phyloP scores from a whole-genome alignment of 1,284 basidiomycete species.

The Ceratobasidium sp. region DNA sequence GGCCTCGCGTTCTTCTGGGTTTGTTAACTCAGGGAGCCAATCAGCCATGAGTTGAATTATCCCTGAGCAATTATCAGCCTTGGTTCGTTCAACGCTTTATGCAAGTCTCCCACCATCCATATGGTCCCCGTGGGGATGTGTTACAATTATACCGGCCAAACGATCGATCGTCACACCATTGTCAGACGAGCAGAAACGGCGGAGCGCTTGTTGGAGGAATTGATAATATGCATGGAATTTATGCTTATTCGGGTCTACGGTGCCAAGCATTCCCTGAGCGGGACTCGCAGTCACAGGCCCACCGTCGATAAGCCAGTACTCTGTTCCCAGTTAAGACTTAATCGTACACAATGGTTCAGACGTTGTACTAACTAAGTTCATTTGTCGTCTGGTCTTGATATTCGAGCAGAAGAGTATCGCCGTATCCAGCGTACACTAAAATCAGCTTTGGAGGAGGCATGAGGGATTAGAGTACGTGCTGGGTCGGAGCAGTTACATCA shows the following conservation, averaged over 20 bases:
- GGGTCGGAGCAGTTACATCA: too few species aligned
- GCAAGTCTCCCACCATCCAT: not conserved
- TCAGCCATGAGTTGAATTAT: too few species aligned
- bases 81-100: too few species aligned
- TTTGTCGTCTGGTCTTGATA: not conserved
- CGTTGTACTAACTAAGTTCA: not conserved
- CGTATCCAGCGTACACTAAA: constrained; percentile 11
- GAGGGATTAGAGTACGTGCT: too few species aligned
- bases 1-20: too few species aligned
- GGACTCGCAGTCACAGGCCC: not conserved
- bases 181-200: constrained; percentile 4
- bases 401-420: constrained; percentile 9
- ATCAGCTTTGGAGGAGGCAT: constrained; percentile 9
- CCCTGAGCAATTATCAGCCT: too few species aligned
- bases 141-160: constrained; percentile 11
- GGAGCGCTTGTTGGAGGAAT: not conserved
- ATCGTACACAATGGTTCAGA: too few species aligned
- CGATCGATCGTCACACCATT: not conserved
- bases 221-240: not conserved
- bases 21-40: too few species aligned
- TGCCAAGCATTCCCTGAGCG: not conserved
- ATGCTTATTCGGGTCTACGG: too few species aligned
- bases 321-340: not conserved
- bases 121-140: constrained; percentile 12
- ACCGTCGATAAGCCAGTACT: constrained; percentile 10